These are phyloP conservation scores for Filobasidium wieringae DNA, from an alignment of 768 basidiomycete species.

Conservation along the genomic window DNA sequence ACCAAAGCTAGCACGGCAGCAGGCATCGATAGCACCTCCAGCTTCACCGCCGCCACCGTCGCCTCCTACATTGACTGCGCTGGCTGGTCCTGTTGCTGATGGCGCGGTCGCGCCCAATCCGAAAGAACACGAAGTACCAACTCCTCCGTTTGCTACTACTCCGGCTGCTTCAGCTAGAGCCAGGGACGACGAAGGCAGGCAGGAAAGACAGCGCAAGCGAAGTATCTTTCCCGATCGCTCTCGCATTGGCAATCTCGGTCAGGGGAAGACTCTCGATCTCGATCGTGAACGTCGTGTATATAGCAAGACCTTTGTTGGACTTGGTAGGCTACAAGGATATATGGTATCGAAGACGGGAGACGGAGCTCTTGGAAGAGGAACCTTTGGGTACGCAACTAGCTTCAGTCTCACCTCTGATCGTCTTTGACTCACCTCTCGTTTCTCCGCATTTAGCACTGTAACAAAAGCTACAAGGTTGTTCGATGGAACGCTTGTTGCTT, in stretches of 20 bases:
- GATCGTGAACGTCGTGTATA: conserved; percentile 5
- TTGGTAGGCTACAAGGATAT: conserved; percentile 5
- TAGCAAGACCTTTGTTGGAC: conserved; percentile 1
- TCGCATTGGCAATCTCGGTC: background rate
- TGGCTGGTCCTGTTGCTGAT: too few relatives aligned
- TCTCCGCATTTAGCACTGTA: background rate
- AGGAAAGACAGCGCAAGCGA: background rate
- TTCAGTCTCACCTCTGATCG: background rate
- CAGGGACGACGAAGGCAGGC: background rate
- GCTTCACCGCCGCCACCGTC: background rate
- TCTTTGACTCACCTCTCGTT: background rate
- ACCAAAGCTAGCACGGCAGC: background rate
- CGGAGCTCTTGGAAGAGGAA: conserved; percentile 13
- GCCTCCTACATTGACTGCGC: background rate
- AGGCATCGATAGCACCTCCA: background rate
- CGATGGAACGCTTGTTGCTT: conserved; percentile 5
- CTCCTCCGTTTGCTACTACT: background rate
- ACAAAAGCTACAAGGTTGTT: conserved; percentile 7
- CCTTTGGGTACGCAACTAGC: conserved; percentile 11
- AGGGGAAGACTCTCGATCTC: conserved; percentile 4
- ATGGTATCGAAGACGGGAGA: conserved; percentile 7
- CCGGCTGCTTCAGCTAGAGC: background rate
- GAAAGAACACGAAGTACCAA: background rate
- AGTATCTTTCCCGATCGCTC: background rate
- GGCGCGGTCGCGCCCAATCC: background rate